Evolutionary conservation across 352 stramenopile genomes (phyloP).

Genomic region (Phytophthora meadii): DNA sequence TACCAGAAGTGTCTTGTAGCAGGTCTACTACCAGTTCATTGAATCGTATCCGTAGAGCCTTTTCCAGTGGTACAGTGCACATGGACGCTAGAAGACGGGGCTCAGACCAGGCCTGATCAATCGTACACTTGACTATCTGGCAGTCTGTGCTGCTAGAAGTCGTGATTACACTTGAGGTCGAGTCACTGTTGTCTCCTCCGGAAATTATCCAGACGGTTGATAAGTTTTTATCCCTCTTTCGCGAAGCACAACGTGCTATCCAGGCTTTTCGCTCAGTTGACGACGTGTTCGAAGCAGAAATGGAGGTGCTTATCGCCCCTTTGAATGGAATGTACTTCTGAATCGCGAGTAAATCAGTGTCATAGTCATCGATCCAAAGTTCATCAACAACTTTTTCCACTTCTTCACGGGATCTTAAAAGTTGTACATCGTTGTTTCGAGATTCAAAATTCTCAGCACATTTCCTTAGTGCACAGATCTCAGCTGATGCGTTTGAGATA

Average conservation of each 20-base stretch:
- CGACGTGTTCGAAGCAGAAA: neutral
- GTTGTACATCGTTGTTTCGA: constrained; percentile 20
- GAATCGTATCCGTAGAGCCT: constrained; percentile 46
- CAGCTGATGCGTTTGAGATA: constrained; percentile 23
- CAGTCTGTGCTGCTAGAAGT: constrained; percentile 36
- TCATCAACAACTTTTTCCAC: constrained; percentile 26
- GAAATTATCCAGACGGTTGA: constrained; percentile 70
- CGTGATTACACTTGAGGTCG: constrained; percentile 18
- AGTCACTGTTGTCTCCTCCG: constrained; percentile 20
- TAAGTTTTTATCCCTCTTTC: constrained; percentile 55
- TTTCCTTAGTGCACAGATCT: constrained; percentile 36
- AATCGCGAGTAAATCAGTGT: constrained; percentile 33
- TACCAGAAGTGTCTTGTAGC: constrained; percentile 52
- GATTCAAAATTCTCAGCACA: constrained; percentile 21
- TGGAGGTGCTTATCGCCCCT: constrained; percentile 16
- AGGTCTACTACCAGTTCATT: constrained; percentile 65
- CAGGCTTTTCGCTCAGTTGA: constrained; percentile 44
- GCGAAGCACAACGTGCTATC: constrained; percentile 60
- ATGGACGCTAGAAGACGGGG: constrained; percentile 49
- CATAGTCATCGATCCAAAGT: constrained; percentile 13
- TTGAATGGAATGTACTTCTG: constrained; percentile 62
- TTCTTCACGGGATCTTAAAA: constrained; percentile 27
- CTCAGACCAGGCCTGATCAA: constrained; percentile 57
- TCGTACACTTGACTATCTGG: constrained; percentile 67
- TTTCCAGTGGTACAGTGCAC: constrained; percentile 46